Conservation (phyloP, 106 monocot genomes). For the Phalaenopsis aphrodite region DNA sequence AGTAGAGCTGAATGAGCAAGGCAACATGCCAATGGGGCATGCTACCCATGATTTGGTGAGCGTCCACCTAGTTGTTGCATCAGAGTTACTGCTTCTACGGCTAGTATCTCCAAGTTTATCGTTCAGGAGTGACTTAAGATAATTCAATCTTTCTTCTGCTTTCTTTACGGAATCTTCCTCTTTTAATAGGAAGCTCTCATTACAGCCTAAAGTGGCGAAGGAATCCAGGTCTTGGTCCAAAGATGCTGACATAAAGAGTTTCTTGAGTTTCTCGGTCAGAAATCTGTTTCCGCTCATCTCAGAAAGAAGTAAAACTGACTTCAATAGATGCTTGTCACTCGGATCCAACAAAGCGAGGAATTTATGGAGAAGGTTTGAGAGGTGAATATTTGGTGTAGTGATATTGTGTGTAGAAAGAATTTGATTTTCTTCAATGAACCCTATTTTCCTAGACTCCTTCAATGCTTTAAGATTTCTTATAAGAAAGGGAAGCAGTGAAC, state of each 20-base stretch:
- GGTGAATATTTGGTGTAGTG: slow-evolving; percentile 32
- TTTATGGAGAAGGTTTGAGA: slow-evolving; percentile 47
- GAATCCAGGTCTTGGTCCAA: slow-evolving; percentile 9
- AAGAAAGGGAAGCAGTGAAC: slow-evolving; percentile 55
- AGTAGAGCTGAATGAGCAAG: slow-evolving; percentile 59
- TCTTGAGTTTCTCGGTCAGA: slow-evolving; percentile 41
- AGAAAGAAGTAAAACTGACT: slow-evolving; percentile 42
- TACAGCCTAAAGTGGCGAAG: not conserved
- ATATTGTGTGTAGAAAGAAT: slow-evolving; percentile 15
- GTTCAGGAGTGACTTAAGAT: slow-evolving; percentile 23
- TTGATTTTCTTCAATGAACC: slow-evolving; percentile 19
- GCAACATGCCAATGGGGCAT: slow-evolving; percentile 82
- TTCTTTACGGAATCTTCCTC: slow-evolving; percentile 41
- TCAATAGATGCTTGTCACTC: slow-evolving; percentile 43
- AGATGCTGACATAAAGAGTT: slow-evolving; percentile 24
- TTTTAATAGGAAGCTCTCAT: slow-evolving; percentile 14
- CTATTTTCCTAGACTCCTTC: slow-evolving; percentile 38
- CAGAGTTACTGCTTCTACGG: not conserved
- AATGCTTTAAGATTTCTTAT: slow-evolving; percentile 40
- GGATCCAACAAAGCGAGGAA: slow-evolving; percentile 41
- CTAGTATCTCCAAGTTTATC: not conserved
- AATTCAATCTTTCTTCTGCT: slow-evolving; percentile 37
- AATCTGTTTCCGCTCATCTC: slow-evolving; percentile 32
- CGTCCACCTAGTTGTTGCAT: slow-evolving; percentile 35
- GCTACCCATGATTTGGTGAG: slow-evolving; percentile 60